phyloP scores from a whole-genome alignment of 2,329 filamentous ascomycete species.

The Domatiomyces catenatus region DNA sequence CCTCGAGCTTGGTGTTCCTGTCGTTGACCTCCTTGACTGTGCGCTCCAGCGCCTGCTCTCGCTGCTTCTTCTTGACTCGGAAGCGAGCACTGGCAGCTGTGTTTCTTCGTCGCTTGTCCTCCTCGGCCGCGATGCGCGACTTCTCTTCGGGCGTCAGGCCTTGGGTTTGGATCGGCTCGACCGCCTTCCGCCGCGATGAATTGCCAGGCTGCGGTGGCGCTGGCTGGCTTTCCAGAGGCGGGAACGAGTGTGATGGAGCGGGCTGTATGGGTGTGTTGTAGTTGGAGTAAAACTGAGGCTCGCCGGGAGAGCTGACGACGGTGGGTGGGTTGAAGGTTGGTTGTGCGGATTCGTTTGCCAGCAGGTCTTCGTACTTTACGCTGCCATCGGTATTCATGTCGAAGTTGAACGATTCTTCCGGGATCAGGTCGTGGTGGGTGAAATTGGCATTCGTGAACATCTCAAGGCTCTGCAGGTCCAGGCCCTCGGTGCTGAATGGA shows the following conservation, averaged over 20 bases:
- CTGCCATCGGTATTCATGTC: constrained; percentile 11
- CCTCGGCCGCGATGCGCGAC: constrained; percentile 60
- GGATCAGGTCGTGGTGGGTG: constrained; percentile 52
- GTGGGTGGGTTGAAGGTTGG: constrained; percentile 8
- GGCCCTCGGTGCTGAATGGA: constrained; percentile 40
- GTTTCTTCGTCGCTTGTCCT: constrained; percentile 79
- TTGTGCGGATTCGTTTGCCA: constrained; percentile 4
- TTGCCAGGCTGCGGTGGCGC: not conserved
- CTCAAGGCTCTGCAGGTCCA: constrained; percentile 54
- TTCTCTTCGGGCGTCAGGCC: constrained; percentile 49
- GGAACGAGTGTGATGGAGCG: constrained; percentile 9
- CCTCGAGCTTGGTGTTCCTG: constrained; percentile 59
- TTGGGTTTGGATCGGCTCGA: constrained; percentile 3
- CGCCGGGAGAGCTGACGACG: constrained; percentile 9
- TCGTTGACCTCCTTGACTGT: constrained; percentile 71
- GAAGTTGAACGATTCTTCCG: constrained; percentile 16
- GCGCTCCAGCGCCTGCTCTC: constrained; percentile 71
- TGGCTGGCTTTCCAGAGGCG: constrained; percentile 1
- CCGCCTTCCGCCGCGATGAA: constrained; percentile 3
- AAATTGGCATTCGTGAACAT: constrained; percentile 74
- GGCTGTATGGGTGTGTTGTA: constrained; percentile 18
- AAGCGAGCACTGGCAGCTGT: constrained; percentile 79
- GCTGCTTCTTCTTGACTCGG: constrained; percentile 91
- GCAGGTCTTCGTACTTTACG: constrained; percentile 17
- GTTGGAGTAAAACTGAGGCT: constrained; percentile 11